These are phyloP conservation scores for Kingdonia uniflora DNA, from an alignment of 164 flowering plant species.

Conservation along the genomic window DNA sequence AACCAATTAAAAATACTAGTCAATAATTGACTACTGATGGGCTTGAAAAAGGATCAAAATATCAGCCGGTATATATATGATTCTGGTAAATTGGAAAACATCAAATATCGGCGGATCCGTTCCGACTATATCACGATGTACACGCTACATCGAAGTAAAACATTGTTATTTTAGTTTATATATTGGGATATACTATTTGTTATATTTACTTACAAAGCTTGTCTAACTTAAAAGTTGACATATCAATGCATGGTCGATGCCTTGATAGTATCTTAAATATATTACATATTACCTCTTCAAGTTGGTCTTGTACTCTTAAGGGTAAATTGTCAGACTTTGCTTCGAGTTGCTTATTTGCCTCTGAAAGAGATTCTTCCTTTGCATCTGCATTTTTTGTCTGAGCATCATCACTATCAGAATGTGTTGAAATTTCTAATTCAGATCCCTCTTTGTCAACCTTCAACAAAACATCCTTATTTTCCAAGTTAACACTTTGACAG, in stretches of 20 bases:
- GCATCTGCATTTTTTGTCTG: conserved; percentile 22
- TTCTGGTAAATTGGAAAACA: too few relatives aligned
- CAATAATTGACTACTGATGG: conserved; percentile 14
- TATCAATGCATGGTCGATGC: not conserved
- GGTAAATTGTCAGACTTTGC: conserved; percentile 26
- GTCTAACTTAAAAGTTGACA: not conserved
- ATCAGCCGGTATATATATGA: too few relatives aligned
- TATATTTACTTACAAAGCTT: not conserved
- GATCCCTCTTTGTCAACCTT: conserved; percentile 30
- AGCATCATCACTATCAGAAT: conserved; percentile 19
- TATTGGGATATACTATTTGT: too few relatives aligned
- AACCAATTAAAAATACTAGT: conserved; percentile 26
- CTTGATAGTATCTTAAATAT: not conserved
- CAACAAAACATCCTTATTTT: conserved; percentile 23
- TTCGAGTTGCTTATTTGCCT: conserved; percentile 29
- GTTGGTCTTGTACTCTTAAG: conserved; percentile 66
- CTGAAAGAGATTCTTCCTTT: conserved; percentile 26
- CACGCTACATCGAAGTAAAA: too few relatives aligned
- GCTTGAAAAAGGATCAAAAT: too few relatives aligned
- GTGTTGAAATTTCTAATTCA: conserved; percentile 20
- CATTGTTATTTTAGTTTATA: too few relatives aligned
- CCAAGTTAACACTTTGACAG: conserved; percentile 17
- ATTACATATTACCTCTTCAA: conserved; percentile 66
- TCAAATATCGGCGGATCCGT: too few relatives aligned
- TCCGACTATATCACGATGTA: too few relatives aligned